Evolutionary conservation across 1,139 yeast genomes (phyloP).

Genomic region (Kodamaea suecica): DNA sequence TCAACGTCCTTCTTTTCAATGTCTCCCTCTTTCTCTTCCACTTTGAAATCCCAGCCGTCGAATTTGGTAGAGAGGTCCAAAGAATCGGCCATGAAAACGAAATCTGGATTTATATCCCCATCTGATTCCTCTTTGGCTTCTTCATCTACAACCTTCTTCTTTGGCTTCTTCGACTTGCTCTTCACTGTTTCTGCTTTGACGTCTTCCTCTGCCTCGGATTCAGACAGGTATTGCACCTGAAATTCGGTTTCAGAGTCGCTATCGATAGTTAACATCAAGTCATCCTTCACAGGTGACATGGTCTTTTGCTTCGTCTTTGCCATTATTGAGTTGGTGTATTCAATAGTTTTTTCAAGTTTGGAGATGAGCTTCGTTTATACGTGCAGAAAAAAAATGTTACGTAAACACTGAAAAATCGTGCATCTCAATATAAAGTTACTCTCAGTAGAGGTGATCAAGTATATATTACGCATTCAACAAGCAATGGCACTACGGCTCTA

Average conservation of each 20-base stretch:
- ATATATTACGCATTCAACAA: no score
- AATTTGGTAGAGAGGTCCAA: slow-evolving; percentile 48
- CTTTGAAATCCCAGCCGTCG: slow-evolving; percentile 82
- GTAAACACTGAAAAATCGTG: no score
- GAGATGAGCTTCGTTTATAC: slow-evolving; percentile 2
- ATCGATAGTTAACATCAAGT: slow-evolving; percentile 34
- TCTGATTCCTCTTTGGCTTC: slow-evolving; percentile 18
- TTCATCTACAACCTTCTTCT: slow-evolving; percentile 10
- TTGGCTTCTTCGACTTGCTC: slow-evolving; percentile 18
- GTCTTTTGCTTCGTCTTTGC: slow-evolving; percentile 17
- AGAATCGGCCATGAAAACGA: slow-evolving; percentile 62
- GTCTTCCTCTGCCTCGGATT: slow-evolving; percentile 23
- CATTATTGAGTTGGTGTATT: slow-evolving; percentile 9
- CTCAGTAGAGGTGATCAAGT: no score
- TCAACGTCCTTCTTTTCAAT: slow-evolving; percentile 62
- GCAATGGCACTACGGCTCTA: no score
- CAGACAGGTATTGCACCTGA: slow-evolving; percentile 13
- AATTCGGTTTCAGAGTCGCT: slow-evolving; percentile 62
- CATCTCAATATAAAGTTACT: no score
- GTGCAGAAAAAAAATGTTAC: no score
- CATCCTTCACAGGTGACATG: slow-evolving; percentile 18
- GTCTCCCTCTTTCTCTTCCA: slow-evolving; percentile 24
- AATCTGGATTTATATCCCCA: slow-evolving; percentile 67
- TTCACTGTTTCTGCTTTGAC: slow-evolving; percentile 16
- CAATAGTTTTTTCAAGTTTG: not conserved